These are phyloP conservation scores for Fraxinus ornus DNA, from an alignment of 305 asterid genomes.

Conservation along the genomic window DNA sequence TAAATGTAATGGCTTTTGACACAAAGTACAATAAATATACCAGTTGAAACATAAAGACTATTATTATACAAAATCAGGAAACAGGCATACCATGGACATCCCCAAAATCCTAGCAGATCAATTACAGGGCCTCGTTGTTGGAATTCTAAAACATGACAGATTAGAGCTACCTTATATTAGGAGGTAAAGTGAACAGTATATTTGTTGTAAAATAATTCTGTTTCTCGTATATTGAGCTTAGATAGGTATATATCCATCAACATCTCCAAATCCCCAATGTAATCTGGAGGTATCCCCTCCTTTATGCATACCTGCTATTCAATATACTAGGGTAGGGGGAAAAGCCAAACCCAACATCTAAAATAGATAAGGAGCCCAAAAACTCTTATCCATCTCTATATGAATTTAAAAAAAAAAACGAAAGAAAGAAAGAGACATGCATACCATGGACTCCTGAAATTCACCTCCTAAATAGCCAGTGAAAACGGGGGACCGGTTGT, in stretches of 20 bases:
- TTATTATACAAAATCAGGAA: background rate
- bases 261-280: background rate
- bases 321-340: background rate
- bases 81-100: conserved; percentile 43
- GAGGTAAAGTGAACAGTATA: background rate
- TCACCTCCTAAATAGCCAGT: conserved; percentile 80
- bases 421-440: conserved; percentile 1
- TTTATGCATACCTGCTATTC: background rate
- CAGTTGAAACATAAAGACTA: conserved; percentile 7
- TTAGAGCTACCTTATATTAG: background rate
- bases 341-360: background rate
- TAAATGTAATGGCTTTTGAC: background rate
- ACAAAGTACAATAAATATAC: background rate
- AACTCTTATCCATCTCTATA: background rate
- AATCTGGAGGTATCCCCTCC: background rate
- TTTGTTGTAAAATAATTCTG: background rate
- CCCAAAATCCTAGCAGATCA: background rate
- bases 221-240: background rate
- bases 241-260: background rate
- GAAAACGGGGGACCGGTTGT: conserved; percentile 62
- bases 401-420: background rate
- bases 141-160: background rate
- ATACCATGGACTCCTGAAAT: conserved; percentile 74
- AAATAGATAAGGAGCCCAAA: background rate
- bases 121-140: background rate